Evolutionary conservation across 2,329 filamentous ascomycete genomes (phyloP), one percentile per base, ranked within the genome.

Genomic region (Verticillium zaregamsianum): DNA sequence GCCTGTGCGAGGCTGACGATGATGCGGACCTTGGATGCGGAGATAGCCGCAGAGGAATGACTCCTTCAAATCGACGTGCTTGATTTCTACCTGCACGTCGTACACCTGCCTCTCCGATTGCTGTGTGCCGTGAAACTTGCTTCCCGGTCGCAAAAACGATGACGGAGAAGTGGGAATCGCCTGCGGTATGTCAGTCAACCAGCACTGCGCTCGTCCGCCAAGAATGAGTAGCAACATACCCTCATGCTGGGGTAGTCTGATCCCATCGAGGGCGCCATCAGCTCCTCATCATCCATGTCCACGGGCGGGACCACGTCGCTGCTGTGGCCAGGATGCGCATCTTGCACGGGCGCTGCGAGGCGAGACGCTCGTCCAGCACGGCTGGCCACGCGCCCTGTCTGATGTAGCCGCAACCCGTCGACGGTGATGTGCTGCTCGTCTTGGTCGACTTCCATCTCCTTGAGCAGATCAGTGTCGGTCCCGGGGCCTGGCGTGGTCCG

Each of bases 21-120:
- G 28, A 62, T 65, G 66, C 79, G 62, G 71, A 93, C 94, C 94
- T 89, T 97, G 91, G 67, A 99, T 99, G 68, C 91, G 90, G 66
- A 99, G 81, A 75, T 97, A 98, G 57, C 95, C 95, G 72, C 94
- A 98, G 7, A 99, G 82, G 70, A 94, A 97, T 6, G 93, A 97
- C 74, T 98, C 92, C 61, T 88, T 86, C 84, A 98, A 90, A 73
- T 98, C 93, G 55, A 98, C 93, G 76, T 97, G 90, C 77, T 98
- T 97, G 68, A 99, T 92, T 72, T 97, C 93, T 2, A 99, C 95
- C 70, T 97, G 91, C 1, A 99, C 95, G 65, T 97, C 92, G 73
- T 99, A 99, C 11, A 91, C 86, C 73, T 97, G 93, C 63, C 91
- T 87, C 73, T 98, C 94, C 3, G 94, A 98, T 72, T 94, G 90